Evolutionary conservation across 768 basidiomycete genomes (phyloP).

Genomic region (Pisolithus albus): DNA sequence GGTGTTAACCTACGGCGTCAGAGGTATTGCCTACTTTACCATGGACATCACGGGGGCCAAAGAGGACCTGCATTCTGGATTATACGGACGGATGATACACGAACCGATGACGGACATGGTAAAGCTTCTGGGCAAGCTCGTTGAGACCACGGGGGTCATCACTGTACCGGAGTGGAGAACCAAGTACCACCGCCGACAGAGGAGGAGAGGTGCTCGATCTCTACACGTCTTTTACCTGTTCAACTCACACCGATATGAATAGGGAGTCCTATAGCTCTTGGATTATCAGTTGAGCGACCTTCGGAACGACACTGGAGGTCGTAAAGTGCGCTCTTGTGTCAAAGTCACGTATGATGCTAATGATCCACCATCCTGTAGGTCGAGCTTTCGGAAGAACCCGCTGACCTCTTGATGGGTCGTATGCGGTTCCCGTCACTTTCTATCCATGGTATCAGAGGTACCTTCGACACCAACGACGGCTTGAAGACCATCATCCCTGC

Average conservation of each 20-base stretch:
- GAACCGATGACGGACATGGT: conserved; percentile 95
- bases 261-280: neutral
- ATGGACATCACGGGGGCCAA: conserved; percentile 76
- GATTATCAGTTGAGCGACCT: neutral
- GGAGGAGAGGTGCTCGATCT: neutral
- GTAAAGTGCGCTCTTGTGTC: neutral
- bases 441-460: conserved; percentile 62
- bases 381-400: conserved; percentile 45
- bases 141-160: conserved; percentile 71
- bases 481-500: conserved; percentile 59
- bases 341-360: neutral
- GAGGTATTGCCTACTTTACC: conserved; percentile 84
- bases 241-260: neutral
- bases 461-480: conserved; percentile 41
- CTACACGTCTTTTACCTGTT: no score
- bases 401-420: conserved; percentile 48
- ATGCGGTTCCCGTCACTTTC: conserved; percentile 57
- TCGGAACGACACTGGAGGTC: neutral
- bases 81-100: conserved; percentile 75
- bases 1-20: conserved; percentile 79
- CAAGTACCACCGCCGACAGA: conserved; percentile 50
- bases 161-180: conserved; percentile 81
- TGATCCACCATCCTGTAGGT: conserved; percentile 10
- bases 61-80: conserved; percentile 85
- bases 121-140: conserved; percentile 76